Base-by-base conservation (phyloP, 208 protist species). In the Acanthamoeba lenticulata region DNA sequence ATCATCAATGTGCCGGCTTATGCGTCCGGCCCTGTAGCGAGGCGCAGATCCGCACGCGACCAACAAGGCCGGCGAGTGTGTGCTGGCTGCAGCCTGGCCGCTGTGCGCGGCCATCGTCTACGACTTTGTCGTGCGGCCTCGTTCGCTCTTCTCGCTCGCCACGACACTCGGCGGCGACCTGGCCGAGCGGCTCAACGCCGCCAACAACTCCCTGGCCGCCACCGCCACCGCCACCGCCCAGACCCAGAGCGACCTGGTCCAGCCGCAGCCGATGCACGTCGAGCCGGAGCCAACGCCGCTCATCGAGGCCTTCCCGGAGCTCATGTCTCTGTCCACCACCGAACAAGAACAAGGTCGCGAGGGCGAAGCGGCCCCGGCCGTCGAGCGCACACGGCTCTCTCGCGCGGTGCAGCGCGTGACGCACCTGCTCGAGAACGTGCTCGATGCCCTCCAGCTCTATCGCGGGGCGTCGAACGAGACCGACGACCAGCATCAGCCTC, bases 41-140 rank as follows among this genome's bases (percentile, higher is more conserved):
- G 69, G 69, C 15, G 69, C 69, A 13, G 69, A 81, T 47, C 36
- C 69, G 11, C 69, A 81, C 27, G 69, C 69, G 0, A 40, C 21
- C 6, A 81, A 81, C 69, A 47, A 81, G 15, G 69, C 69, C 1
- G 69, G 69, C 69, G 69, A 81, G 38, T 81, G 69, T 32, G 69
- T 47, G 38, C 69, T 81, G 13, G 2, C 44, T 29, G 40, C 69
- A 24, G 40, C 69, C 24, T 81, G 36, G 69, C 15, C 69, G 24
- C 40, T 81, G 24, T 81, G 21, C 21, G 69, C 69, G 17, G 69
- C 69, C 27, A 29, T 81, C 21, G 44, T 81, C 15, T 32, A 81
- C 69, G 69, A 81, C 69, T 81, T 81, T 81, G 69, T 81, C 40
- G 21, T 36, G 36, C 34, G 69, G 3, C 69, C 69, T 0, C 69